These are phyloP conservation scores for Penicillium griseofulvum DNA, from an alignment of 2,329 filamentous ascomycete genomes.

Conservation along the genomic window DNA sequence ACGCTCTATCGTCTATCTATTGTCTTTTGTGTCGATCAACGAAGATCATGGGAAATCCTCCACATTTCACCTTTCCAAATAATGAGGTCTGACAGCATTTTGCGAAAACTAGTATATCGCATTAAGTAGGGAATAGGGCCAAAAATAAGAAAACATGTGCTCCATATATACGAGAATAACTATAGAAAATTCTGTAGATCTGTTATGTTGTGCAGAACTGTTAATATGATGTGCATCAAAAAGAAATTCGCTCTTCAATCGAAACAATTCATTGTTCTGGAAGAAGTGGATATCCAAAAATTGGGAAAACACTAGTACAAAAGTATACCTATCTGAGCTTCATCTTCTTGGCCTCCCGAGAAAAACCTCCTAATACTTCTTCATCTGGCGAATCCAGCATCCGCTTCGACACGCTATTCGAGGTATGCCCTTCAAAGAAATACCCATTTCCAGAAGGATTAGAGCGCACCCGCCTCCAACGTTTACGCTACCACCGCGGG, in stretches of 20 bases:
- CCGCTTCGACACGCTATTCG: neutral
- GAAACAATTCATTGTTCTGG: neutral
- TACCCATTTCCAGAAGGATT: neutral
- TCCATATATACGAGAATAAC: too few species aligned
- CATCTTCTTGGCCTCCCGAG: neutral
- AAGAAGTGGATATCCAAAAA: neutral
- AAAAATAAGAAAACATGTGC: neutral
- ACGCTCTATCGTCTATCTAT: constrained; percentile 3
- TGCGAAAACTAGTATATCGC: neutral
- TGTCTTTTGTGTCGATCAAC: constrained; percentile 5
- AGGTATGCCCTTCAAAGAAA: neutral
- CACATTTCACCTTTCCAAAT: neutral
- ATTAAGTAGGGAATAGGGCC: too few species aligned
- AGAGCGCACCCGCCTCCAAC: neutral
- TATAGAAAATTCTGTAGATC: too few species aligned
- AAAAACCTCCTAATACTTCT: neutral
- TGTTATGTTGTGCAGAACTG: too few species aligned
- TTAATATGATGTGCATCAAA: neutral
- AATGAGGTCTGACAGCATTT: neutral
- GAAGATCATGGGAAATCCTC: constrained; percentile 4
- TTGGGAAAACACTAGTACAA: neutral
- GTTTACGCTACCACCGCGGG: neutral
- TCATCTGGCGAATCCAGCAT: neutral
- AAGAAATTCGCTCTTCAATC: neutral
- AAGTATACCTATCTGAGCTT: neutral